Conservation (phyloP, 192 early-diverging fungal genomes). For the Backusella luteola region DNA sequence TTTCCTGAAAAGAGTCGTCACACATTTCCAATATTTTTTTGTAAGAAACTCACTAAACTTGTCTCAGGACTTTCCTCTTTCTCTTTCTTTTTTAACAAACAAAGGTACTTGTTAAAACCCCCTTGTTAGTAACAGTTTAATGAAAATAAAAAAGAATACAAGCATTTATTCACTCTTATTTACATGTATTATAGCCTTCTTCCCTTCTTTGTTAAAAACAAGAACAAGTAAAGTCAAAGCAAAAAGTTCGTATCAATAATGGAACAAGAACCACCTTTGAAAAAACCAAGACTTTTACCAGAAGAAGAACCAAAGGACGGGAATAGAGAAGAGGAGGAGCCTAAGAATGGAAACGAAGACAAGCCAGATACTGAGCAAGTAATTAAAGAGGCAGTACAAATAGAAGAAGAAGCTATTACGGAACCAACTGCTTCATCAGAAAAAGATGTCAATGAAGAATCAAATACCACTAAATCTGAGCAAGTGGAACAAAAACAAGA, state of each 20-base stretch:
- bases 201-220: not conserved
- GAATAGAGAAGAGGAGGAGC: not conserved
- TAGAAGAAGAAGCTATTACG: not conserved
- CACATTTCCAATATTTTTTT: not conserved
- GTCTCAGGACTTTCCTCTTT: not conserved
- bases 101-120: not conserved
- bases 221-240: not conserved
- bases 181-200: not conserved
- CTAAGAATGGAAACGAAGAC: not conserved
- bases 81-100: not conserved
- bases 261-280: conserved; percentile 4
- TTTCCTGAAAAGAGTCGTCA: not conserved
- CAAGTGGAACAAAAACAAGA: not conserved
- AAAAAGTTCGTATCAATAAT: not conserved
- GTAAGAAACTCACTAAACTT: not conserved
- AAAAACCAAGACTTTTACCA: not conserved
- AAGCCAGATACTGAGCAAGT: not conserved
- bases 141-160: not conserved
- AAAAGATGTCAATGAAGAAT: not conserved
- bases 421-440: not conserved
- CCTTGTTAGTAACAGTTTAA: not conserved
- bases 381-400: not conserved
- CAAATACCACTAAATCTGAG: not conserved
- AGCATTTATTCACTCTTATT: not conserved
- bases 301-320: not conserved